These are phyloP conservation scores for Zopfochytrium polystomum DNA, from an alignment of 371 early-diverging fungal species.

Conservation along the genomic window DNA sequence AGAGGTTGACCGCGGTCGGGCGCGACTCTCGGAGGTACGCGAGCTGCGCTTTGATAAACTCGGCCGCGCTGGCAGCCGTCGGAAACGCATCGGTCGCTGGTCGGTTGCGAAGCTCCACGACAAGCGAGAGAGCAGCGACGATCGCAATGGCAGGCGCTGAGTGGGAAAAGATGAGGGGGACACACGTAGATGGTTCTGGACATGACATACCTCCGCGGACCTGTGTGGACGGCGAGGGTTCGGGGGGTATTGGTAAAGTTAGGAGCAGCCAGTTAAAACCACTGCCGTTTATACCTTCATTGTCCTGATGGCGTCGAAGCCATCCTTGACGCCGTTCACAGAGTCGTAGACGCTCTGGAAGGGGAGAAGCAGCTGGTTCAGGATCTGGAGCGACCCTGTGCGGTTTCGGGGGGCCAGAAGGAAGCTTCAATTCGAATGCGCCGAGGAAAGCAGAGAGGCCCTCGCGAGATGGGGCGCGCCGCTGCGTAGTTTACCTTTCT, in stretches of 20 bases:
- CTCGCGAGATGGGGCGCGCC: constrained; percentile 9
- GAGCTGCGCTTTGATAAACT: constrained; percentile 62
- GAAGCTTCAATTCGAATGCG: constrained; percentile 40
- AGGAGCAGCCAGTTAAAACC: too few relatives aligned
- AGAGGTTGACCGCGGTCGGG: constrained; percentile 95
- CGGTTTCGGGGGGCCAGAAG: constrained; percentile 3
- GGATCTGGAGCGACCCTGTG: constrained; percentile 56
- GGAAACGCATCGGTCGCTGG: constrained; percentile 33
- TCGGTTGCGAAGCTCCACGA: constrained; percentile 60
- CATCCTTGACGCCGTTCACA: constrained; percentile 64
- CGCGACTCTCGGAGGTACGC: constrained; percentile 74
- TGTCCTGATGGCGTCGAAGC: constrained; percentile 84
- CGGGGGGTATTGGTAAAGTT: constrained; percentile 1
- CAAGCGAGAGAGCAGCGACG: constrained; percentile 87
- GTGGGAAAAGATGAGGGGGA: not conserved
- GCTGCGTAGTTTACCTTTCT: constrained; percentile 17
- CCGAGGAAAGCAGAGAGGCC: constrained; percentile 34
- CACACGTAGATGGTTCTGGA: not conserved
- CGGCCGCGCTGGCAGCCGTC: constrained; percentile 44
- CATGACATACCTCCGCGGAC: constrained; percentile 42
- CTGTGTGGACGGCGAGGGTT: constrained; percentile 3
- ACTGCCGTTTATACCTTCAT: constrained; percentile 91
- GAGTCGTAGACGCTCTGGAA: constrained; percentile 78
- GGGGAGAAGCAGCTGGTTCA: constrained; percentile 91
- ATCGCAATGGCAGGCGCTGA: constrained; percentile 94